Evolutionary conservation across 1,284 basidiomycete species (phyloP).

Genomic region (Puccinia coronata): DNA sequence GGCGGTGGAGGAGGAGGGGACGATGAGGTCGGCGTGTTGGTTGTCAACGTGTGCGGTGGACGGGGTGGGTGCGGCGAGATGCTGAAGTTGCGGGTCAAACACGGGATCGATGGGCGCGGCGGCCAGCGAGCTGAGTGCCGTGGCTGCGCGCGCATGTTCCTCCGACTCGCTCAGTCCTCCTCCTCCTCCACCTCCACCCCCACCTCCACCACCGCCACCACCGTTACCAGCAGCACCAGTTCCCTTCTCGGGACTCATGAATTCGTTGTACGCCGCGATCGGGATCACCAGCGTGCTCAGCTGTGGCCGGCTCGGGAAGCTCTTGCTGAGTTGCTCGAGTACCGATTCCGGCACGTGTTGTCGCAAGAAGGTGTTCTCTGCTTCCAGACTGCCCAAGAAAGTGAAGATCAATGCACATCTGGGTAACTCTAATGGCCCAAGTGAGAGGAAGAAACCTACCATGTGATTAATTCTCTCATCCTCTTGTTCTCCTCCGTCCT

Average conservation of each 20-base stretch:
- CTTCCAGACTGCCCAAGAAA: constrained; percentile 3
- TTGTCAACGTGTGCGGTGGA: not conserved
- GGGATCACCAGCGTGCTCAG: not conserved
- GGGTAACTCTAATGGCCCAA: no score
- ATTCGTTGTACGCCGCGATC: not conserved
- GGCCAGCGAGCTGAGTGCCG: constrained; percentile 4
- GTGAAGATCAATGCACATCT: not conserved
- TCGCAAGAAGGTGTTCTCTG: constrained; percentile 24
- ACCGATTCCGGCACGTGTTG: constrained; percentile 9
- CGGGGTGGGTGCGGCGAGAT: not conserved
- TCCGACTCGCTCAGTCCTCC: not conserved
- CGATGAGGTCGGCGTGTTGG: not conserved
- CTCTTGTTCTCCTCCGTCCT: constrained; percentile 40
- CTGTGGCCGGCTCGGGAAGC: not conserved
- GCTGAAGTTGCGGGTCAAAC: not conserved
- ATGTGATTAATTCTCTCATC: constrained; percentile 21
- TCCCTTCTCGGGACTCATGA: not conserved
- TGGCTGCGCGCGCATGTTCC: constrained; percentile 1
- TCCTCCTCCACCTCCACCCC: not conserved
- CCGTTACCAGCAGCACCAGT: no score
- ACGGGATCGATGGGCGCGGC: not conserved
- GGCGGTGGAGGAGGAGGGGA: not conserved
- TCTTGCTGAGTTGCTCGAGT: not conserved
- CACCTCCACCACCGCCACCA: no score
- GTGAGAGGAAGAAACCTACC: no score